Base-by-base conservation (phyloP, 257 asterid species). In the Linderniella brevidens region DNA sequence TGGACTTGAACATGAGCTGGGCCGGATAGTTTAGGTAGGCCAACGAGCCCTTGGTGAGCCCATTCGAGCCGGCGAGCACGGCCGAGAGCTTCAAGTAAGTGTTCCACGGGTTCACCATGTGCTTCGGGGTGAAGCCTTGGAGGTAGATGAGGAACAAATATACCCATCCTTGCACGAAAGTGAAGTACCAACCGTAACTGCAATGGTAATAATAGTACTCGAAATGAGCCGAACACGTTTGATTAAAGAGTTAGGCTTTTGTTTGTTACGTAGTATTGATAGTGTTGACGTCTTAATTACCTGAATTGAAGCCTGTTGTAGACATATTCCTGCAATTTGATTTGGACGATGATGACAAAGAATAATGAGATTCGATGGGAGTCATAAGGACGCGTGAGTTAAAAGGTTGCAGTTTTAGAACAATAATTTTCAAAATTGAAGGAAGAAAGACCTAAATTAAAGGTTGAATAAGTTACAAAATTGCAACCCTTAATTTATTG, bases 141-240 rank as follows among this genome's bases (percentile, higher is more conserved):
- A 82, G 53, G 46, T 80, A 78, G 16, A 87, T 83, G 40, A 87
- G 68, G 11, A 66, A 17, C 6, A 87, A 55, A 58, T 87, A 87
- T 29, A 87, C 97, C 95, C 92, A 78, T 62, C 93, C 95, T 70
- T 87, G 97, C 46, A 87, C 84, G 57, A 87, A 87, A 4, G 95
- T 87, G 63, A 87, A 83, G 70, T 87, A 83, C 97, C 97, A 87
- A 0, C 95, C 97, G 17, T 83, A 87, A 58, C 97, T 87, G 68
- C 66, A 73, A 35, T 56, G 5, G 58, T 20, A 51, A 52, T 17
- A 54, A 3, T 8, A 40, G 16, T 40, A 14, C 4, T 11, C 9
- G 14, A 13, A 10, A 25, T 25, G n/a, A n/a, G n/a, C n/a, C n/a
- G n/a, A 25, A 25, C 6, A 25, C 32, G 32, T 25, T 25, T 25